Conservation (phyloP, 1,139 yeast species). For the Candida tetrigidarum region DNA sequence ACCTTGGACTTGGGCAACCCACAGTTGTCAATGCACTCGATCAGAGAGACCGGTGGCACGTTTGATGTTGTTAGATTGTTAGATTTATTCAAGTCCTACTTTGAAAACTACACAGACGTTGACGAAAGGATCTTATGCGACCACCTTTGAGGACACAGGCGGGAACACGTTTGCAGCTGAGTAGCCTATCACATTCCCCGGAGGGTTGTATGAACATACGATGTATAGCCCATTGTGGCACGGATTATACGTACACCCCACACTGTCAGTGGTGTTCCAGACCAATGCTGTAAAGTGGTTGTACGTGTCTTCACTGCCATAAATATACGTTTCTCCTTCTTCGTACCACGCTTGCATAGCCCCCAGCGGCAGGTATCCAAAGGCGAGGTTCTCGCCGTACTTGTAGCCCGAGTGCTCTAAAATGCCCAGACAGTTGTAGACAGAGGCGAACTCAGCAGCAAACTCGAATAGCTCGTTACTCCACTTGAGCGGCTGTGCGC, state of each 20-base stretch:
- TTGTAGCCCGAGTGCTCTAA: constrained; percentile 38
- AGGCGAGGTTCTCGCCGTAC: constrained; percentile 44
- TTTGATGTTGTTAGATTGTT: constrained; percentile 69
- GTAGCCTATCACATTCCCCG: constrained; percentile 59
- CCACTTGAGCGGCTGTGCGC: constrained; percentile 35
- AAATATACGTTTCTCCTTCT: constrained; percentile 34
- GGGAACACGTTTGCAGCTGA: constrained; percentile 33
- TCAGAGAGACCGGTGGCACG: constrained; percentile 91
- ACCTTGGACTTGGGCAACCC: constrained; percentile 95
- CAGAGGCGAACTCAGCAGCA: constrained; percentile 33
- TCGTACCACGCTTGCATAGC: constrained; percentile 43
- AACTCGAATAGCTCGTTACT: constrained; percentile 31
- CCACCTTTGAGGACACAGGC: constrained; percentile 16
- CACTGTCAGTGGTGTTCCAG: constrained; percentile 38
- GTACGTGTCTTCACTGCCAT: constrained; percentile 28
- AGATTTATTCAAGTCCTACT: constrained; percentile 64
- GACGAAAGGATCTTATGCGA: constrained; percentile 35
- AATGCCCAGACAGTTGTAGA: constrained; percentile 39
- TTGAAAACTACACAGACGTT: constrained; percentile 39
- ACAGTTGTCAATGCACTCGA: constrained; percentile 93
- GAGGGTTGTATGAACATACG: constrained; percentile 63
- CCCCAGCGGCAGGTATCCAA: constrained; percentile 36
- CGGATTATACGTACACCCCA: constrained; percentile 45
- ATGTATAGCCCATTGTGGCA: constrained; percentile 54
- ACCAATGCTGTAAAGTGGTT: constrained; percentile 48